Base-by-base conservation (phyloP, 352 stramenopile genomes). In the Phytophthora constricta region DNA sequence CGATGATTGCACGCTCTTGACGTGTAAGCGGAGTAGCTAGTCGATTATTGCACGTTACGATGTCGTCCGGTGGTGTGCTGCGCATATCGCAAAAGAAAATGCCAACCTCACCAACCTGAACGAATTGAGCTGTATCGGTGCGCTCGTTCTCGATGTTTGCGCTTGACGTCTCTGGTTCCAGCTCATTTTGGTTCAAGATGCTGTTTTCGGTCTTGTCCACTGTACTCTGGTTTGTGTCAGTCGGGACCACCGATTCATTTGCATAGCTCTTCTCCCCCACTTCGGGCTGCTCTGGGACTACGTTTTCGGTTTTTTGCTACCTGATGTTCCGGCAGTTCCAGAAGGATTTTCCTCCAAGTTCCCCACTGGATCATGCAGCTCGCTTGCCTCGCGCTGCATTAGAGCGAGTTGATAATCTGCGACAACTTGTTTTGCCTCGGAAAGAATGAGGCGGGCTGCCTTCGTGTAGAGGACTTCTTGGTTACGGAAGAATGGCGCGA, bases 81-180 rank as follows among this genome's bases (percentile, higher is more conserved):
- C 81, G 67, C 64, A 87, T 79, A 65, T 94, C 84, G 49, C 77
- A 86, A 28, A 92, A 66, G 59, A 95, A 95, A 7, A 93, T 60
- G 7, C 77, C 79, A 19, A 91, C 72, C 17, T 82, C 74, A 8
- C 70, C 76, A 16, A 71, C 54, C 28, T 87, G 76, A 34, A 86
- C 62, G 22, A 84, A 77, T 61, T 80, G 60, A 11, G 68, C 54
- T 2, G 69, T 68, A 39, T 68, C 66, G n/a, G 14, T 57, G 34
- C 25, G 20, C 25, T 58, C 42, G 16, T 17, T 4, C 23, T 14
- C 14, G 8, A n/a, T 56, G 5, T 62, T 33, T 28, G 8, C 28
- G 23, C 8, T 13, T 5, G 20, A 25, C n/a, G 66, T 19, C 10
- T n/a, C 8, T 37, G 20, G 48, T 8, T 19, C 19, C n/a, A n/a